Base-by-base conservation (phyloP, 108 stramenopile genomes). In the Fragilaria radians region DNA sequence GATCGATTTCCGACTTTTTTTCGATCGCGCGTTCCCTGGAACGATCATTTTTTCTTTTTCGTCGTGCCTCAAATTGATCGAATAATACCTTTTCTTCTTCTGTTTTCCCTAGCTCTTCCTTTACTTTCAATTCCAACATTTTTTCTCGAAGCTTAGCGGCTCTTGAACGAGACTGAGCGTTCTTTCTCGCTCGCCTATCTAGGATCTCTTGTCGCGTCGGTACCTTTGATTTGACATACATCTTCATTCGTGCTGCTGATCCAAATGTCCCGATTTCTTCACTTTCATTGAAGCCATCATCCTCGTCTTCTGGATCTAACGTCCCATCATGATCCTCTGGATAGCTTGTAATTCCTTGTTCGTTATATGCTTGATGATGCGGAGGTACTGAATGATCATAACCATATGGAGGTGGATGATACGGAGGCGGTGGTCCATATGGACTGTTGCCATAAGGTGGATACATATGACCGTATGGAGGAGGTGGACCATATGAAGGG, bases 21-120 rank as follows among this genome's bases (percentile, higher is more conserved):
- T 90, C 89, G 25, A 80, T 42, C 1, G 83, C 83, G 0, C 89
- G 78, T 57, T 90, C 81, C 46, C 79, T 53, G 21, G 83, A 83
- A 21, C 89, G 59, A 57, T 76, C 71, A 63, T 90, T 90, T 56
- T 90, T 90, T 33, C 73, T 45, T 32, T 75, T 59, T 1, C 89
- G 71, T 0, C 89, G 78, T 46, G 66, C 66, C 50, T 90, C 83
- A 59, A 73, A 86, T 33, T 72, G 72, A 18, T 67, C 53, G 46
- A 76, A 73, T 19, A 86, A 66, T 14, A 57, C 58, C 23, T 49
- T 57, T 49, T 90, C 81, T 25, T 90, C 84, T 52, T 74, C 78
- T 2, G 72, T 79, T 17, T 68, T 60, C 48, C 79, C 80, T 26
- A 62, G 65, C 32, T 55, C 66, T 9, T 64, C 57, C 42, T 80